phyloP scores from a whole-genome alignment of 441 rosid species.

The Pelargonium exstipulatum region DNA sequence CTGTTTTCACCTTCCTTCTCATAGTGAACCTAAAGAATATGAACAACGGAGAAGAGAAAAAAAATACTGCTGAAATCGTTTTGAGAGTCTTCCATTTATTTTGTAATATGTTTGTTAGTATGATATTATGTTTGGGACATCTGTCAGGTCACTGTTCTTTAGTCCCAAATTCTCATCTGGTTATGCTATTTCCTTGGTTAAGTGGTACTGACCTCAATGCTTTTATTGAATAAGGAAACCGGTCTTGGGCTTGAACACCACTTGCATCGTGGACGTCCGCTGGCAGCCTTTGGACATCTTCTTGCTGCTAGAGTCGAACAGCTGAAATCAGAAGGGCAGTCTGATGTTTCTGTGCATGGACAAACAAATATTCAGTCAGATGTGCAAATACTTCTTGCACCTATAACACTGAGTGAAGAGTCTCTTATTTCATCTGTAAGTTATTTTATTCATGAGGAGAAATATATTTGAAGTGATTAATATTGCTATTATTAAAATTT shows the following conservation, averaged over 20 bases:
- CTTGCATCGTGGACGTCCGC: constrained; percentile 96
- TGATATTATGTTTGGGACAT: constrained; percentile 5
- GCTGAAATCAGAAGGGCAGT: constrained; percentile 55
- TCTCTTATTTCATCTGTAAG: constrained; percentile 83
- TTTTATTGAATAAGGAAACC: constrained; percentile 52
- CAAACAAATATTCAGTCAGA: constrained; percentile 77
- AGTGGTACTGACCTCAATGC: neutral
- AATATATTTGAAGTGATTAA: constrained; percentile 21
- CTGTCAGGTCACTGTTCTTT: neutral
- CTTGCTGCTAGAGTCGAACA: constrained; percentile 66
- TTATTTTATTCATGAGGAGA: constrained; percentile 23
- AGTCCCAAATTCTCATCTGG: neutral
- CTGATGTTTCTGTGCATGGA: constrained; percentile 46
- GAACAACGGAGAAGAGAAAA: neutral
- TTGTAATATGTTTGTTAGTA: neutral
- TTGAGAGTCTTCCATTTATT: neutral
- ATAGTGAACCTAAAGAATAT: neutral
- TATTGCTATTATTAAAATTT: constrained; percentile 1
- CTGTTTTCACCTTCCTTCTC: neutral
- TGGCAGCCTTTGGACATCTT: constrained; percentile 89
- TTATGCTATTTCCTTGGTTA: constrained; percentile 4
- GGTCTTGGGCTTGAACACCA: constrained; percentile 89
- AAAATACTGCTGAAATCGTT: neutral
- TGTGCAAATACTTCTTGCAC: constrained; percentile 85
- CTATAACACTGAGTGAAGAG: constrained; percentile 62